phyloP scores from a whole-genome alignment of 306 rosid genomes.

The Elaeagnus macrophylla region DNA sequence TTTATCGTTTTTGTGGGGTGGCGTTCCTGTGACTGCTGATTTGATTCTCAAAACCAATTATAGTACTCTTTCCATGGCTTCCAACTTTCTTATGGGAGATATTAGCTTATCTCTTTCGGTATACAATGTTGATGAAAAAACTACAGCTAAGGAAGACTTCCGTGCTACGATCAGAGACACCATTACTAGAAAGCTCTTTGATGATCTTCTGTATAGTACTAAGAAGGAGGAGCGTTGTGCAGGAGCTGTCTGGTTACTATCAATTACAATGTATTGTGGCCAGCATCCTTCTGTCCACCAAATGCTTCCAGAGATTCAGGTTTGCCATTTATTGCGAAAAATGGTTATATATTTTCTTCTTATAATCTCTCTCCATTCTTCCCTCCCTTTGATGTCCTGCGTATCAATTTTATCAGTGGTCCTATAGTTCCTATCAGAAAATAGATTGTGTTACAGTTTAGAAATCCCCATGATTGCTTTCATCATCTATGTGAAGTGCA shows the following conservation, averaged over 20 bases:
- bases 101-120: constrained; percentile 42
- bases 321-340: constrained; percentile 25
- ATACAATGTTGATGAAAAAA: constrained; percentile 24
- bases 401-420: too few relatives aligned
- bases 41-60: constrained; percentile 82
- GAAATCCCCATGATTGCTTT: too few relatives aligned
- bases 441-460: too few relatives aligned
- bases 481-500: too few relatives aligned
- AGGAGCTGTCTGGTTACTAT: constrained; percentile 90
- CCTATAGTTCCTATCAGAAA: too few relatives aligned
- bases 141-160: constrained; percentile 38
- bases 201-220: constrained; percentile 72
- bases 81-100: constrained; percentile 88
- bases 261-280: constrained; percentile 87
- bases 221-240: constrained; percentile 98
- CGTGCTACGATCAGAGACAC: constrained; percentile 59
- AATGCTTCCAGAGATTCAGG: constrained; percentile 98
- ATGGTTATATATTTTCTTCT: background rate
- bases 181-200: constrained; percentile 74
- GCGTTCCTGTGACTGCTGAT: constrained; percentile 87
- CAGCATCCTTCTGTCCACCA: constrained; percentile 60
- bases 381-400: too few relatives aligned
- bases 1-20: constrained; percentile 88
- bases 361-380: background rate
- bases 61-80: constrained; percentile 75